Base-by-base conservation (phyloP, 345 rosid species). In the Punica granatum region DNA sequence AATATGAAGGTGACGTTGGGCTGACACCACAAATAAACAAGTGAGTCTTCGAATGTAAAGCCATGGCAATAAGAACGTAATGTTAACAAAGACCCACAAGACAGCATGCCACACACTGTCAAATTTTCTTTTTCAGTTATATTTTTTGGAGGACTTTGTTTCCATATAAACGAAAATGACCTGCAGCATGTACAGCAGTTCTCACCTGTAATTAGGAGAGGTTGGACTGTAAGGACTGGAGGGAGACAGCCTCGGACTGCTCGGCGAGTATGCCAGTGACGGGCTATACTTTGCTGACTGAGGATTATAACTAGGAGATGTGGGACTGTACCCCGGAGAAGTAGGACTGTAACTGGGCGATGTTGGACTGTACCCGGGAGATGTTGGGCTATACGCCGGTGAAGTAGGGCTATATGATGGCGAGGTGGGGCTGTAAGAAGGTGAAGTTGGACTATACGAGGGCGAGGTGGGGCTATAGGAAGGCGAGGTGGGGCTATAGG, bases 211-310 rank as follows among this genome's bases (percentile, higher is more conserved):
- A 74, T 81, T 89, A 48, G 97, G 98, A 69, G 98, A 93, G 14
- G 97, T 89, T 43, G 97, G 96, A 75, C 97, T 91, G 79, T 94
- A 91, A 5, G 99, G 97, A 75, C 92, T 89, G 46, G 92, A 72
- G 31, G 97, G 94, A 30, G 97, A 85, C 72, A 93, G 70, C 69
- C 96, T 83, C 25, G 98, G 90, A 72, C 90, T 91, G 80, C 96
- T 93, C 11, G 96, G 99, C 30, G 96, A 94, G 80, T 90, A 91
- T 6, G 92, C 96, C 61, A 82, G 71, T 13, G 95, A 91, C 1
- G 97, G 99, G 58, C 88, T 90, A 79, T 84, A 84, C 69, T 81
- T 88, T 12, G 88, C 88, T 1, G 90, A 84, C 64, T 85, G 85
- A 36, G 80, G 87, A 76, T 82, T 84, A 75, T 86, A 93, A 74